Conservation (phyloP, 306 rosid genomes). For the Prunus dulcis region DNA sequence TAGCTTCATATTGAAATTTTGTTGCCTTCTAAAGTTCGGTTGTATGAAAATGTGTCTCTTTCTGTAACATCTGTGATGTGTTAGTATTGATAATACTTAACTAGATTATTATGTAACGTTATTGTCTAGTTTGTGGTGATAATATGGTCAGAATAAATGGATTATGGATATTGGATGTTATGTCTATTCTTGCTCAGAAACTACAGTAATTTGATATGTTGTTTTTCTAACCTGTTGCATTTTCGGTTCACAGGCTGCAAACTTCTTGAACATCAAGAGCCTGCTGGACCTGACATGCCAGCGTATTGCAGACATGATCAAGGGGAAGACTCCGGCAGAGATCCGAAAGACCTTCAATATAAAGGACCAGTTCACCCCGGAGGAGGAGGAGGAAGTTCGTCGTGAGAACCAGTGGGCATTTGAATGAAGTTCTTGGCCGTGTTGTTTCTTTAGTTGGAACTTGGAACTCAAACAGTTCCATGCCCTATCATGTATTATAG, state of each 20-base stretch:
- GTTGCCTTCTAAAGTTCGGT: not conserved
- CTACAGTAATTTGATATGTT: not conserved
- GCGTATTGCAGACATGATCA: conserved; percentile 78
- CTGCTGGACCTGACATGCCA: conserved; percentile 72
- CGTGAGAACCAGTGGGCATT: conserved; percentile 84
- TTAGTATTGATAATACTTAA: not conserved
- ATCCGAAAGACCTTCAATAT: conserved; percentile 69
- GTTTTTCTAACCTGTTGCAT: not conserved
- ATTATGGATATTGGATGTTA: not conserved
- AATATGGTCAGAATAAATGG: not conserved
- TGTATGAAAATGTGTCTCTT: not conserved
- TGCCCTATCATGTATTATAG: conserved; percentile 5
- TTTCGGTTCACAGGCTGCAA: conserved; percentile 53
- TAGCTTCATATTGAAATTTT: not conserved
- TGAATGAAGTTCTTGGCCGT: conserved; percentile 39
- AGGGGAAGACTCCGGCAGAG: conserved; percentile 76
- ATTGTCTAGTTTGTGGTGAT: not conserved
- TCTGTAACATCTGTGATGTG: not conserved
- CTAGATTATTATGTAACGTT: not conserved
- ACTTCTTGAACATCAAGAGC: conserved; percentile 74
- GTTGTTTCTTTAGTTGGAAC: conserved; percentile 3
- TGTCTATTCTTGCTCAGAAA: not conserved
- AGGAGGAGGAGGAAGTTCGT: conserved; percentile 84
- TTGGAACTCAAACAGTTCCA: not conserved
- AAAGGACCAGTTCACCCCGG: conserved; percentile 62